Conservation (phyloP, 345 rosid species). For the Lenwebbia sp. region DNA sequence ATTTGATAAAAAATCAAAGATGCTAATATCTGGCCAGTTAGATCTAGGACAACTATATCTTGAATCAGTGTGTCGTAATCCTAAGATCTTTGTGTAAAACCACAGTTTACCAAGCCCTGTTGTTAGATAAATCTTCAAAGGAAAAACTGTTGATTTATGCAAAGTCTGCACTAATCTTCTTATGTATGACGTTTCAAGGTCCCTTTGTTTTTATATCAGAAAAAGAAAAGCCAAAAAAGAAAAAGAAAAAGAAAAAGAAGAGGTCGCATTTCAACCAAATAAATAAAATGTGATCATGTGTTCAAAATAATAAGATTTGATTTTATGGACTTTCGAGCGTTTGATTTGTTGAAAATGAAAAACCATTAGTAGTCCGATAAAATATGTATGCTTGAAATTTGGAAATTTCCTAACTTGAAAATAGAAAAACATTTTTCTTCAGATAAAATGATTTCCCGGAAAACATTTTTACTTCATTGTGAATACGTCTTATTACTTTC, state of each 20-base stretch:
- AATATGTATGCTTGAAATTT: background rate
- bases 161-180: background rate
- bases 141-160: background rate
- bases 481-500: background rate
- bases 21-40: background rate
- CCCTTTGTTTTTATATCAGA: background rate
- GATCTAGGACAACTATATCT: background rate
- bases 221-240: fast-evolving
- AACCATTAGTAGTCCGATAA: background rate
- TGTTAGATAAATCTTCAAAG: background rate
- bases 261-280: background rate
- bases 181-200: background rate
- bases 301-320: background rate
- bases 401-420: background rate
- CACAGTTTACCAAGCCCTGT: background rate
- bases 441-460: background rate
- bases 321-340: background rate
- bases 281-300: background rate
- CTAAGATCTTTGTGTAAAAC: background rate
- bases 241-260: background rate
- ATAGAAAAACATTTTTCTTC: background rate
- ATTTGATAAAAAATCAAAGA: background rate
- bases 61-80: background rate
- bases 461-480: background rate
- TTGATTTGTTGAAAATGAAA: background rate